phyloP scores from a whole-genome alignment of 805 yeast species.

The Monosporozyma siamensis region DNA sequence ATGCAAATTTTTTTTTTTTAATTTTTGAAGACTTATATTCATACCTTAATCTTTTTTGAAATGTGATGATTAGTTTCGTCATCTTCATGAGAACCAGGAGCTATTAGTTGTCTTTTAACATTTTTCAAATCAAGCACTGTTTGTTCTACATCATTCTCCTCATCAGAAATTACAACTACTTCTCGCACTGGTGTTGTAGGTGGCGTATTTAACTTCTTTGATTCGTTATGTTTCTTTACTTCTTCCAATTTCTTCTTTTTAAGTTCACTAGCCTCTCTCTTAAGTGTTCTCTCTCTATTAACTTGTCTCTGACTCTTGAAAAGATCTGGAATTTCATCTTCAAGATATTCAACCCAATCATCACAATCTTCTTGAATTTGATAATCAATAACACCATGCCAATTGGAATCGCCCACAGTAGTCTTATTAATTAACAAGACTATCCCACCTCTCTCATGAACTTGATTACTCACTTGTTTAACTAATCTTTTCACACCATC shows the following conservation, averaged over 20 bases:
- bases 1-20: too few species aligned
- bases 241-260: constrained; percentile 15
- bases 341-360: constrained; percentile 54
- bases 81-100: constrained; percentile 1
- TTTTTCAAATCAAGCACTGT: constrained; percentile 5
- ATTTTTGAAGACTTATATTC: too few species aligned
- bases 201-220: constrained; percentile 18
- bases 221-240: constrained; percentile 4
- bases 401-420: constrained; percentile 45
- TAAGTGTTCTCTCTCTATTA: constrained; percentile 23
- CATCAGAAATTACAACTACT: neutral
- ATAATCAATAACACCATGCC: constrained; percentile 70
- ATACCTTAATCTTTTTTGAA: neutral
- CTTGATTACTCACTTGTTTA: constrained; percentile 51
- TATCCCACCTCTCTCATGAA: constrained; percentile 71
- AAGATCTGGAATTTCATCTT: constrained; percentile 47
- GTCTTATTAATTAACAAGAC: constrained; percentile 73
- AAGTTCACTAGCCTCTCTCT: constrained; percentile 27
- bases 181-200: constrained; percentile 26
- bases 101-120: constrained; percentile 10
- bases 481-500: constrained; percentile 82
- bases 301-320: constrained; percentile 44
- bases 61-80: neutral
- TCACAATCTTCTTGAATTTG: constrained; percentile 79
- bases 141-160: neutral